Evolutionary conservation across 2,329 filamentous ascomycete genomes (phyloP), one percentile per base, ranked within the genome.

Genomic region (Neoascochyta sp.): DNA sequence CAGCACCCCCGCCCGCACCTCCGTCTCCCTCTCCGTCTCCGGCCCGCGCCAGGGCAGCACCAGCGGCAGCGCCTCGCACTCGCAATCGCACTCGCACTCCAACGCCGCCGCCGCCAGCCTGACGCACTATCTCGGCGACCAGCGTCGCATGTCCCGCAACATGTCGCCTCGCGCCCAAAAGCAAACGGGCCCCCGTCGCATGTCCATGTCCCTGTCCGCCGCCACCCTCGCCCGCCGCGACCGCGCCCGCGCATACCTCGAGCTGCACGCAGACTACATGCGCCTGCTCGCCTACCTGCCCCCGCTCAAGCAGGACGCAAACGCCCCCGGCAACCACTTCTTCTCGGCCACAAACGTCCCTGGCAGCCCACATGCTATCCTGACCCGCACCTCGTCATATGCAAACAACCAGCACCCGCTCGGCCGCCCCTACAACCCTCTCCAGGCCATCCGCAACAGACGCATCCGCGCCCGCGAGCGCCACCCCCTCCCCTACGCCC

Each of bases 371-470:
- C 52, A 61, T 35, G 62, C 66, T 40, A 51, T 65, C 26, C 45
- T 65, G 37, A 58, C 49, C 34, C 55, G 68, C 47, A 30, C 59
- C 35, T 38, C 60, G 32, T 60, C 62, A 41, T 28, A 66, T 47
- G 51, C 52, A 16, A 61, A 49, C 43, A 59, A 49, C 38, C 58
- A 59, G 39, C 51, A 60, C 22, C 52, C 35, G n/a, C 60, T 81
- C 6, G 83, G 84, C 4, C 80, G 89, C 29, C 66, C 71, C 2
- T 96, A 96, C 58, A 95, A 98, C 57, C 92, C 90, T 4, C 66
- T 98, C 14, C 92, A 96, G 61, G 87, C 87, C 48, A 84, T 96
- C 32, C 81, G 92, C 12, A 96, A 98, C 55, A 77, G 90, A 26
- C 90, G 89, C 57, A 76, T 92, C 9, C 76, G 92, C 41, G 82